Conservation (phyloP, 2,329 filamentous ascomycete genomes). For the Fusarium brachygibbosum region DNA sequence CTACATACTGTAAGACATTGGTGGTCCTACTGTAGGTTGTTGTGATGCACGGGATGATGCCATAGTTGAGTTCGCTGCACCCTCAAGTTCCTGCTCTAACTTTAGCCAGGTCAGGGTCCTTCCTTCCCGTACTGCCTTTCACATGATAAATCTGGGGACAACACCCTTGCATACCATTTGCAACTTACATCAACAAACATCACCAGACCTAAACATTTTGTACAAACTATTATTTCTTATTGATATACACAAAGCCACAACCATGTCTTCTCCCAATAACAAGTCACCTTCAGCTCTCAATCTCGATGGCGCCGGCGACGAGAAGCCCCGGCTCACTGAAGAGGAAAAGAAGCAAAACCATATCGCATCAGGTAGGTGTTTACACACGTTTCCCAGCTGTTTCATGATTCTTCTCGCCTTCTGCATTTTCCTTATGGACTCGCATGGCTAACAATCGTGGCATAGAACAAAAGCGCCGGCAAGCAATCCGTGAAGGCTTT, state of each 20-base stretch:
- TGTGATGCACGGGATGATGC: not conserved
- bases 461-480: conserved; percentile 61
- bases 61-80: not conserved
- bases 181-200: conserved; percentile 32
- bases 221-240: not conserved
- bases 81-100: not conserved
- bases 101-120: conserved; percentile 36
- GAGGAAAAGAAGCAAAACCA: conserved; percentile 70
- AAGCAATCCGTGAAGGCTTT: conserved; percentile 85
- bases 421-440: too few relatives aligned
- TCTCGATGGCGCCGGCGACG: conserved; percentile 53
- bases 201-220: not conserved
- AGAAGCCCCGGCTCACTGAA: conserved; percentile 66
- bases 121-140: conserved; percentile 37
- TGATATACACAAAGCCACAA: not conserved
- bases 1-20: not conserved
- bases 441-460: conserved; percentile 24
- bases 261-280: conserved; percentile 51
- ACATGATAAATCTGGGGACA: conserved; percentile 53
- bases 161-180: conserved; percentile 48
- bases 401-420: not conserved
- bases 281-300: conserved; percentile 45
- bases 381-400: not conserved
- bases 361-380: conserved; percentile 60
- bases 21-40: not conserved